phyloP scores from a whole-genome alignment of 768 basidiomycete species.

The Hortiboletus flavorubellus region DNA sequence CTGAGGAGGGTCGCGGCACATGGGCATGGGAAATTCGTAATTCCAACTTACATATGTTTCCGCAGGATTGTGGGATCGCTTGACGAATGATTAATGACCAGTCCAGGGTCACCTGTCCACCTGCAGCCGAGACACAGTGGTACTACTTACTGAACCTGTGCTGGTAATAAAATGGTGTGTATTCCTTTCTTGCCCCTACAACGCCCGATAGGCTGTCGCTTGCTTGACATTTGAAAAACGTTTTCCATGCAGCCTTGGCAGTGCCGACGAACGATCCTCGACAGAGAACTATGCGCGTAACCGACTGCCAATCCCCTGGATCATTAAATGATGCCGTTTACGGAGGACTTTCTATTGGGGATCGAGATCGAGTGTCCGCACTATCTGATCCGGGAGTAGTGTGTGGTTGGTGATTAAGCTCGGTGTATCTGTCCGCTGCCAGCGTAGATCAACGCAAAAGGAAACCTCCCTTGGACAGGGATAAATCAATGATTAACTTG shows the following conservation, averaged over 20 bases:
- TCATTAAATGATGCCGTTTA: conserved; percentile 3
- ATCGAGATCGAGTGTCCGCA: neutral
- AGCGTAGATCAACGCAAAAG: too few relatives aligned
- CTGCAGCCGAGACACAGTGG: too few relatives aligned
- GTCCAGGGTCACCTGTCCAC: neutral
- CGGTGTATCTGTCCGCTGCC: neutral
- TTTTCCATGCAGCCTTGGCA: neutral
- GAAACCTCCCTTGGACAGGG: neutral
- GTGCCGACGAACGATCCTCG: neutral
- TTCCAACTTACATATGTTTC: neutral
- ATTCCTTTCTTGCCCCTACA: neutral
- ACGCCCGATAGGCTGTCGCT: neutral
- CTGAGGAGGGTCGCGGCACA: neutral
- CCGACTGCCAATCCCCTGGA: neutral
- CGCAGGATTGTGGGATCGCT: neutral
- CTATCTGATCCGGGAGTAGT: too few relatives aligned
- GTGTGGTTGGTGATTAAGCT: neutral
- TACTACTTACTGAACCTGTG: neutral
- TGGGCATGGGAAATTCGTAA: neutral
- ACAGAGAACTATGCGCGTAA: neutral
- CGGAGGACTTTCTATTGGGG: neutral
- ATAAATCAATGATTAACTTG: neutral
- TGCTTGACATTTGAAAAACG: neutral
- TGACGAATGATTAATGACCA: neutral
- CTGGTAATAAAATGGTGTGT: neutral